These are phyloP conservation scores for Euphorbia neoarborescens DNA, from an alignment of 441 rosid species.

Conservation along the genomic window DNA sequence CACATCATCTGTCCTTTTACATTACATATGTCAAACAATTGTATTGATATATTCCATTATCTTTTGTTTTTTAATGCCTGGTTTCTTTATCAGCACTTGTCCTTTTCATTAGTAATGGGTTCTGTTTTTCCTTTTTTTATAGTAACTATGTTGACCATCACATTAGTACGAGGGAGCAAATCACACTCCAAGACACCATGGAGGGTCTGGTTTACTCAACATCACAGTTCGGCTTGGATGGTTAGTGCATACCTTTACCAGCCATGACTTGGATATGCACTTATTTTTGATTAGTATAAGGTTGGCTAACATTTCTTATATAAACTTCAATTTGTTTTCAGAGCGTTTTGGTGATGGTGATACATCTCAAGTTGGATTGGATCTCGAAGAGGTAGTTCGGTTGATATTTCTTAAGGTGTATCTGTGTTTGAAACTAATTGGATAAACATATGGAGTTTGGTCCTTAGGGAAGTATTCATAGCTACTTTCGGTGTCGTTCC, in stretches of 20 bases:
- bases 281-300: slow-evolving; percentile 9
- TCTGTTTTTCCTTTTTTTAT: slow-evolving; percentile 21
- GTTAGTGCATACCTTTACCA: slow-evolving; percentile 37
- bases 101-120: neutral
- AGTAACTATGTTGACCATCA: slow-evolving; percentile 97
- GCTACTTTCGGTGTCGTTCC: slow-evolving; percentile 2
- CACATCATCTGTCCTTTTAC: neutral
- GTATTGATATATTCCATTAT: neutral
- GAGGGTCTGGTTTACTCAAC: slow-evolving; percentile 89
- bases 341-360: slow-evolving; percentile 99
- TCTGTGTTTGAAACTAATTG: neutral
- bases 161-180: slow-evolving; percentile 90
- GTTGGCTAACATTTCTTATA: slow-evolving; percentile 17
- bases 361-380: slow-evolving; percentile 80
- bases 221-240: slow-evolving; percentile 95
- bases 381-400: slow-evolving; percentile 84
- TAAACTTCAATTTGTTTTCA: slow-evolving; percentile 31
- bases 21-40: neutral
- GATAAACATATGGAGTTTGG: neutral
- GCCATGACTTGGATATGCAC: slow-evolving; percentile 13
- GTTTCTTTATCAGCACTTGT: neutral
- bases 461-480: neutral
- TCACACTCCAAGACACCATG: slow-evolving; percentile 97
- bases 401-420: slow-evolving; percentile 5
- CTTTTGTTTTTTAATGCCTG: slow-evolving; percentile 1